Evolutionary conservation across 2,329 filamentous ascomycete species (phyloP).

Genomic region (Aureobasidium zeae): DNA sequence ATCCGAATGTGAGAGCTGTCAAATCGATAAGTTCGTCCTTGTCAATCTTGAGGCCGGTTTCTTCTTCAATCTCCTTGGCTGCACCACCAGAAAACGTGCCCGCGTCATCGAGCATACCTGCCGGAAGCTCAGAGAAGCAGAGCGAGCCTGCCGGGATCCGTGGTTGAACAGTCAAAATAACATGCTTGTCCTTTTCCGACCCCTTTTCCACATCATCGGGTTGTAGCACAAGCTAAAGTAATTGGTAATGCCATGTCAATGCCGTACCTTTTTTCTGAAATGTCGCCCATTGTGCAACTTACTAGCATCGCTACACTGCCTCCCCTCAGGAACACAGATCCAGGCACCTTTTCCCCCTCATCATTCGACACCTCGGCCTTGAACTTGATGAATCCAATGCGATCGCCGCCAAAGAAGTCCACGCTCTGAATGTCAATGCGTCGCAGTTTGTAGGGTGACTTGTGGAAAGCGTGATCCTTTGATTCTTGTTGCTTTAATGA

Average conservation of each 20-base stretch:
- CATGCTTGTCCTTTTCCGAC: constrained; percentile 39
- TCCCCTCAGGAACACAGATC: constrained; percentile 49
- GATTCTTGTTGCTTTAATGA: constrained; percentile 41
- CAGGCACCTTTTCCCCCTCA: constrained; percentile 43
- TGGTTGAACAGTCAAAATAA: constrained; percentile 48
- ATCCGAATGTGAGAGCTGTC: constrained; percentile 40
- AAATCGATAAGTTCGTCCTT: constrained; percentile 45
- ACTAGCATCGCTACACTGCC: constrained; percentile 51
- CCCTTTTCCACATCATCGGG: constrained; percentile 38
- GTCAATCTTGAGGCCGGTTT: constrained; percentile 45
- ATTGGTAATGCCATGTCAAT: not conserved
- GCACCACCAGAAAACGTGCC: constrained; percentile 47
- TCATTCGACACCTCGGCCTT: constrained; percentile 46
- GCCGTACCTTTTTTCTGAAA: not conserved
- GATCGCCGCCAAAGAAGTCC: constrained; percentile 42
- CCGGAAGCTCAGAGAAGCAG: constrained; percentile 48
- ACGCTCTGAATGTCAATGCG: constrained; percentile 46
- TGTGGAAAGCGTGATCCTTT: constrained; percentile 42
- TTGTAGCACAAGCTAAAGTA: constrained; percentile 44
- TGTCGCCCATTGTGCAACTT: constrained; percentile 16
- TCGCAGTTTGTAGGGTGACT: constrained; percentile 42
- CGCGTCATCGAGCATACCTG: constrained; percentile 51
- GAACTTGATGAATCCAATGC: constrained; percentile 49
- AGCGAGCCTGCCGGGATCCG: constrained; percentile 48
- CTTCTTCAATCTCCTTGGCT: constrained; percentile 49